Percentiles rank a stretch among this genome's conserved stretches.
phyloP scores from a whole-genome alignment of 1,284 basidiomycete genomes.

The Clitocybe nebularis region DNA sequence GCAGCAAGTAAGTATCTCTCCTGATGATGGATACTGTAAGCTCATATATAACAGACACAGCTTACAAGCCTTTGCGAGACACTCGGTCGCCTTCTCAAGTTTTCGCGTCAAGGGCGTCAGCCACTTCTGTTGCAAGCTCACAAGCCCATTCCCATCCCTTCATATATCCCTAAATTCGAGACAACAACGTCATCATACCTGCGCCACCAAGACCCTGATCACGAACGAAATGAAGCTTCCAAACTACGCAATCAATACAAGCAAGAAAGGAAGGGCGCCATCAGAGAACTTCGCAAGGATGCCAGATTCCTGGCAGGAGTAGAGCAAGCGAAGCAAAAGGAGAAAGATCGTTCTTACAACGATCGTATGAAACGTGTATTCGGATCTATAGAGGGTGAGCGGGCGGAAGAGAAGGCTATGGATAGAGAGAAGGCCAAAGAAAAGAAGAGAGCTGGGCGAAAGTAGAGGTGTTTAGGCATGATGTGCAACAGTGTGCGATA shows the following conservation, averaged over 20 bases:
- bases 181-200: slow-evolving; percentile 77
- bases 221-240: slow-evolving; percentile 81
- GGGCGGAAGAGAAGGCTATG: slow-evolving; percentile 93
- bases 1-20: slow-evolving; percentile 48
- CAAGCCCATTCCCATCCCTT: slow-evolving; percentile 93
- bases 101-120: slow-evolving; percentile 67
- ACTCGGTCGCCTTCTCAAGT: slow-evolving; percentile 64
- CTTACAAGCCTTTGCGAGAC: slow-evolving; percentile 40
- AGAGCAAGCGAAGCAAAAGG: slow-evolving; percentile 78
- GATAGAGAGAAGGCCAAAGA: slow-evolving; percentile 78
- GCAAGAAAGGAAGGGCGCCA: slow-evolving; percentile 96
- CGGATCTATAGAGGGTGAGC: slow-evolving; percentile 82
- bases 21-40: slow-evolving; percentile 12
- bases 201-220: slow-evolving; percentile 87
- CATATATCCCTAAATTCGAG: slow-evolving; percentile 94
- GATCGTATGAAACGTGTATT: slow-evolving; percentile 81
- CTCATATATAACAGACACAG: slow-evolving; percentile 33
- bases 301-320: slow-evolving; percentile 89
- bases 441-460: slow-evolving; percentile 72
- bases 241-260: slow-evolving; percentile 91
- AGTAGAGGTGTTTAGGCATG: slow-evolving; percentile 30
- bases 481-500: no score
- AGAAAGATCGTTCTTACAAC: slow-evolving; percentile 79
- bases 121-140: slow-evolving; percentile 90
- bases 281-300: slow-evolving; percentile 95